Percentiles rank a stretch among this genome's conserved stretches.
phyloP scores from a whole-genome alignment of 768 basidiomycete species.

The Serendipita vermifera region DNA sequence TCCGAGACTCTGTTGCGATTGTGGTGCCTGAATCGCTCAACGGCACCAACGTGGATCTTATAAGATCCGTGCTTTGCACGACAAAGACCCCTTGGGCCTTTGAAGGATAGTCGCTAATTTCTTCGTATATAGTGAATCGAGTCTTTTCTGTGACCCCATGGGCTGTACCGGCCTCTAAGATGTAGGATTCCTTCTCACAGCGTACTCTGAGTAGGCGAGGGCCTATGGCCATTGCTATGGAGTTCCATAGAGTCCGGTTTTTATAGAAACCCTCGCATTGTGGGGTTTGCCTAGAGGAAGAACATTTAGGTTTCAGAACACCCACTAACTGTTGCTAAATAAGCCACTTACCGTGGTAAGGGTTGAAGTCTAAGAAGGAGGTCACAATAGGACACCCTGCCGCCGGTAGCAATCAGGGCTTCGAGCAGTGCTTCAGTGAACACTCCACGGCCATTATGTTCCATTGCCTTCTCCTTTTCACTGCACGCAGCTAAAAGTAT shows the following conservation, averaged over 20 bases:
- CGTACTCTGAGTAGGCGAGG: slow-evolving; percentile 27
- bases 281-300: slow-evolving; percentile 35
- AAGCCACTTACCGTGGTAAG: not conserved
- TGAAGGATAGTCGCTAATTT: slow-evolving; percentile 35
- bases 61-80: slow-evolving; percentile 28
- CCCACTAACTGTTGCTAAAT: too few relatives aligned
- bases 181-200: slow-evolving; percentile 29
- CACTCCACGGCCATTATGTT: slow-evolving; percentile 49
- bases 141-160: slow-evolving; percentile 54
- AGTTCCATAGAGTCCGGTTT: slow-evolving; percentile 41
- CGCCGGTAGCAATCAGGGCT: slow-evolving; percentile 33
- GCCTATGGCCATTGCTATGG: slow-evolving; percentile 31
- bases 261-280: slow-evolving; percentile 38
- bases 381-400: slow-evolving; percentile 38
- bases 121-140: slow-evolving; percentile 41
- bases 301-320: not conserved
- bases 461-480: slow-evolving; percentile 41
- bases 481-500: slow-evolving; percentile 46
- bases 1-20: slow-evolving; percentile 55
- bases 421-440: slow-evolving; percentile 47
- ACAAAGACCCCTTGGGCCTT: slow-evolving; percentile 39
- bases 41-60: slow-evolving; percentile 34
- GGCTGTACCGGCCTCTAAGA: slow-evolving; percentile 44
- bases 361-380: slow-evolving; percentile 23
- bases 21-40: slow-evolving; percentile 24